Percentiles rank a stretch among this genome's conserved stretches.
These are phyloP conservation scores for Zygoascus bituminiphila DNA, from an alignment of 805 yeast genomes.

Conservation along the genomic window DNA sequence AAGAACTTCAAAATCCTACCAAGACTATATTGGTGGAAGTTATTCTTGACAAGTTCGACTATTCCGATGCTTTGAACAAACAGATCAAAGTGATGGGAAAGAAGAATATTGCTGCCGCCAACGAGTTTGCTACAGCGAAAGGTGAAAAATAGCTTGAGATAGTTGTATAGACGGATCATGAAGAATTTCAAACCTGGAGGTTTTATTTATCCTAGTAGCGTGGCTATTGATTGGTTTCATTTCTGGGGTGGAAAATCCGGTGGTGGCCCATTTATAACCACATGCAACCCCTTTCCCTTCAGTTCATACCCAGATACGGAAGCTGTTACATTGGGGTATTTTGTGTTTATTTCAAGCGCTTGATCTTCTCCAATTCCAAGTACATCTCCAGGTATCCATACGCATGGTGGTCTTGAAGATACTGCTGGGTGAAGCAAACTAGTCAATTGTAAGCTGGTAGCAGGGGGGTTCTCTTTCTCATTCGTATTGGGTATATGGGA, in stretches of 20 bases:
- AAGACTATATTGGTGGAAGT: slow-evolving; percentile 51
- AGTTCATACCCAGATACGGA: slow-evolving; percentile 25
- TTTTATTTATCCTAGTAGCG: too few species aligned
- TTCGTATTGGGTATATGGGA: not conserved
- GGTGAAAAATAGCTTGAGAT: too few species aligned
- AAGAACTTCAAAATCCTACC: slow-evolving; percentile 19
- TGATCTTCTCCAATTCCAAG: slow-evolving; percentile 32
- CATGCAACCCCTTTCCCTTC: slow-evolving; percentile 8
- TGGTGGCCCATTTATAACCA: slow-evolving; percentile 13
- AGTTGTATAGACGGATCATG: too few species aligned
- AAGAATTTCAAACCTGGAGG: too few species aligned
- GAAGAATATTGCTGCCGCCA: slow-evolving; percentile 19
- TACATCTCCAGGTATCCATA: slow-evolving; percentile 40
- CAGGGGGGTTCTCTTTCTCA: not conserved
- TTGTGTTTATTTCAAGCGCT: slow-evolving; percentile 21
- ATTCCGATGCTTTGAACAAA: slow-evolving; percentile 49
- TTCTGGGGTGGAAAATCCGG: slow-evolving; percentile 23
- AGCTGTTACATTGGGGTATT: slow-evolving; percentile 21
- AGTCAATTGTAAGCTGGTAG: not conserved
- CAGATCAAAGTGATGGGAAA: slow-evolving; percentile 23
- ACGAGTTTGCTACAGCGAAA: slow-evolving; percentile 13
- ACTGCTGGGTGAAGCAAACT: slow-evolving; percentile 28
- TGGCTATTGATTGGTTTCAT: too few species aligned
- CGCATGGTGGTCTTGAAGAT: slow-evolving; percentile 24
- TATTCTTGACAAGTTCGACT: slow-evolving; percentile 49